Evolutionary conservation across 257 asterid genomes (phyloP).

Genomic region (Rehmannia glutinosa): DNA sequence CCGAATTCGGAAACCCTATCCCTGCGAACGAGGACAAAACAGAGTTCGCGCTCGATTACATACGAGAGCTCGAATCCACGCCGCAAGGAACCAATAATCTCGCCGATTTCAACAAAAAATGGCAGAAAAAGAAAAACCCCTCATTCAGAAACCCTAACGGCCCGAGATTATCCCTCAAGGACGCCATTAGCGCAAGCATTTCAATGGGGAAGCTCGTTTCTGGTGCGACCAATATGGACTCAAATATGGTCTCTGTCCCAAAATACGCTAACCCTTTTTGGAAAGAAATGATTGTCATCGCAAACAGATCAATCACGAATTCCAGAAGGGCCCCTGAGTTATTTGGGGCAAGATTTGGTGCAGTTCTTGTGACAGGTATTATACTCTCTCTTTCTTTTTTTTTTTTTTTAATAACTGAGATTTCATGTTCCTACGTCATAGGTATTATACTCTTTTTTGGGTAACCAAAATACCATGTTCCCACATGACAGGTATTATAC

Average conservation of each 20-base stretch:
- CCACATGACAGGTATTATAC: constrained; percentile 43
- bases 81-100: constrained; percentile 27
- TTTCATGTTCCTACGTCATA: too few species aligned
- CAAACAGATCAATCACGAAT: constrained; percentile 39
- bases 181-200: constrained; percentile 49
- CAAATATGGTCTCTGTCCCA: constrained; percentile 39
- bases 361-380: constrained; percentile 41
- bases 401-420: too few species aligned
- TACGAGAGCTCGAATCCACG: constrained; percentile 39
- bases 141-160: not conserved
- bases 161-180: constrained; percentile 28
- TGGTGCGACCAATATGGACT: constrained; percentile 28
- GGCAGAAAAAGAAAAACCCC: constrained; percentile 28
- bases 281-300: constrained; percentile 48
- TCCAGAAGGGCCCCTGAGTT: constrained; percentile 50
- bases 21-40: constrained; percentile 42
- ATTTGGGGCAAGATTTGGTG: constrained; percentile 43
- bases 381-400: too few species aligned
- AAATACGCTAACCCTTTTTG: constrained; percentile 45
- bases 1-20: constrained; percentile 42
- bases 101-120: constrained; percentile 34
- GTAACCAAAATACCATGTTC: too few species aligned
- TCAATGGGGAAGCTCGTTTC: constrained; percentile 54
- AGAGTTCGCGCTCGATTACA: constrained; percentile 50
- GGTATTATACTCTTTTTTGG: too few species aligned